These are phyloP conservation scores for Epithemia pelagica DNA, from an alignment of 108 stramenopile species.

Conservation along the genomic window DNA sequence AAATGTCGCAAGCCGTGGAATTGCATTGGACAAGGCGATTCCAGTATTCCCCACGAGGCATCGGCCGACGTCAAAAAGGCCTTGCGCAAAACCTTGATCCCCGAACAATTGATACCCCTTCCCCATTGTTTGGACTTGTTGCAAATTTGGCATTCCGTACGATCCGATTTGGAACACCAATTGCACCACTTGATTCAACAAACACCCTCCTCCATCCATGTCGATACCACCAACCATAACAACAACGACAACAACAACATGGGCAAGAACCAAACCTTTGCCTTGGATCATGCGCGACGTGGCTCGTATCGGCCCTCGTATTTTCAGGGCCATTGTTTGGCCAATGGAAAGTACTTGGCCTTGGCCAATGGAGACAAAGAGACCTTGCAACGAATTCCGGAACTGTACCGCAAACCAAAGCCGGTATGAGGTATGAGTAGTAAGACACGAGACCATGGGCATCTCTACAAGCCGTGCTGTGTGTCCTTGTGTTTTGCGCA, in stretches of 20 bases:
- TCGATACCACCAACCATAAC: no score
- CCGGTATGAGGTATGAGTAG: no score
- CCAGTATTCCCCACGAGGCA: no score
- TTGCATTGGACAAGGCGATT: conserved; percentile 3
- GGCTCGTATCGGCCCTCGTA: conserved; percentile 35
- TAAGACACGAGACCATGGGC: no score
- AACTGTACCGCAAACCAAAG: conserved; percentile 15
- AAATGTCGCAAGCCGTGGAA: conserved; percentile 22
- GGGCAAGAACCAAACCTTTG: conserved; percentile 6
- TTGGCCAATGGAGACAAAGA: conserved; percentile 21
- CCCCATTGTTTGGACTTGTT: not conserved
- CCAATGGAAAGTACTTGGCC: conserved; percentile 33
- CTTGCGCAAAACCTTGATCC: not conserved
- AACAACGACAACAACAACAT: conserved; percentile 9
- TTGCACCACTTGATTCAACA: conserved; percentile 20
- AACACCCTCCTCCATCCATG: no score
- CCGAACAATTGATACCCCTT: not conserved
- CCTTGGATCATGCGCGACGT: conserved; percentile 21
- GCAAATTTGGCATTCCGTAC: conserved; percentile 38
- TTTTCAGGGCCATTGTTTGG: conserved; percentile 52
- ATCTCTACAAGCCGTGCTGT: no score
- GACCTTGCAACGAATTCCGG: conserved; percentile 19
- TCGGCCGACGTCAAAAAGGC: no score
- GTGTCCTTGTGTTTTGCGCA: no score
- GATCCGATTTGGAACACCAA: conserved; percentile 41